A percentile compares a stretch with the other conserved stretches of the same genome.
Evolutionary conservation across 2,329 filamentous ascomycete species (phyloP).

Genomic region (Thyridium curvatum): DNA sequence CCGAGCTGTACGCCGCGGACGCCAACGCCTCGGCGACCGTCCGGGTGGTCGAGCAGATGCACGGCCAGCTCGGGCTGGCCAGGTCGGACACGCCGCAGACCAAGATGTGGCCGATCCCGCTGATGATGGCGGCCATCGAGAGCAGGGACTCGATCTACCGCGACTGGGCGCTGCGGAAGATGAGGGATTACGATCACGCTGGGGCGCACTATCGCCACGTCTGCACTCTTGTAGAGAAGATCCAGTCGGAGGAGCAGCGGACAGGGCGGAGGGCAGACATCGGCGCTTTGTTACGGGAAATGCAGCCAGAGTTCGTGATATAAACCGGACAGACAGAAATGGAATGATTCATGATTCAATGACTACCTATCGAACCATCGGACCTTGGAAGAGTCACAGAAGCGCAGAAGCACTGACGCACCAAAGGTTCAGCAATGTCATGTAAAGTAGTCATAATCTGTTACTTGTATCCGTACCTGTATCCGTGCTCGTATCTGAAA

Average conservation of each 20-base stretch:
- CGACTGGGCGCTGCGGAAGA: slow-evolving; percentile 1
- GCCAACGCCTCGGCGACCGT: neutral
- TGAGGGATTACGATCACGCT: neutral
- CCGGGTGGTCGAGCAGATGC: neutral
- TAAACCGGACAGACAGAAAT: too few relatives aligned
- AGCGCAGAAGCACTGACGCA: too few relatives aligned
- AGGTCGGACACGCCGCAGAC: slow-evolving; percentile 1
- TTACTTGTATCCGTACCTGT: too few relatives aligned
- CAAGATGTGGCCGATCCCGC: slow-evolving; percentile 2
- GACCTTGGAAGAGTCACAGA: too few relatives aligned
- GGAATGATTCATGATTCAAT: too few relatives aligned
- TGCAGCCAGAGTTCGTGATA: too few relatives aligned
- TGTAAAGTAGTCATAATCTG: too few relatives aligned
- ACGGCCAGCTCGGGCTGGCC: neutral
- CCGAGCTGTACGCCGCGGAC: neutral
- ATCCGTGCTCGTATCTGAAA: too few relatives aligned
- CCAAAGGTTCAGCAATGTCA: too few relatives aligned
- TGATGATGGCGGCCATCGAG: slow-evolving; percentile 1
- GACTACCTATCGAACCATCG: too few relatives aligned
- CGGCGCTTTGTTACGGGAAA: neutral
- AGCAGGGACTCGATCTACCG: slow-evolving; percentile 1
- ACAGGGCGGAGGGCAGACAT: neutral
- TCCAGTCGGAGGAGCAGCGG: neutral
- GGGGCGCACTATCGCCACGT: neutral
- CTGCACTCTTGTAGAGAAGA: neutral